Base-by-base conservation (phyloP, 192 early-diverging fungal genomes). In the Entomortierella chlamydospora region DNA sequence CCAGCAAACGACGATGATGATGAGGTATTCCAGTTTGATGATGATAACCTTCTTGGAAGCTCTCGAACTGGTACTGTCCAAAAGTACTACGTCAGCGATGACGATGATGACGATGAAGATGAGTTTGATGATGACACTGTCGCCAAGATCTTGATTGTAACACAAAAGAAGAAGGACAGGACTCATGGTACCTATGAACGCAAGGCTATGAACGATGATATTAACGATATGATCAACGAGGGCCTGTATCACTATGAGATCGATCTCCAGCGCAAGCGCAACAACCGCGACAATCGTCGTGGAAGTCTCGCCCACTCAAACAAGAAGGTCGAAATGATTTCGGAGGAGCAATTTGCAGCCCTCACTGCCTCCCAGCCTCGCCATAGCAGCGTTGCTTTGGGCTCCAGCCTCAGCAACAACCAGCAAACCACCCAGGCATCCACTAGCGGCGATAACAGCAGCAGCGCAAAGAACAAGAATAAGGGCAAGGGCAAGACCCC, bases 141-240 rank as follows among this genome's bases (percentile, higher is more conserved):
- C 39, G 93, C 91, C 51, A 84, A 91, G 17, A 88, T 98, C 55
- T 85, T 98, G 81, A 95, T 98, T 87, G 96, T 98, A 64, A 97
- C 97, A 29, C 94, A 94, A 82, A 88, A 92, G 31, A 89, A 84
- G 58, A 82, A 84, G 70, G 93, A 92, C 74, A 87, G 88, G 69
- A 85, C 88, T 18, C 91, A 95, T 63, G 84, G 88, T 20, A 89
- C 92, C 42, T 95, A 88, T 72, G 94, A 95, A 65, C 92, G 95
- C 78, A 87, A 90, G 72, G 83, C 89, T 2, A 88, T 88, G 81
- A 89, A 94, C 37, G 93, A 92, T 47, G 95, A 97, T 42, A 88
- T 97, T 69, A 86, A 90, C 30, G 94, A 97, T 57, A 95, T 96
- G 78, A 98, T 98, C 81, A 98, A 93, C 82, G 97, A 98, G 78